Conservation (phyloP, 768 basidiomycete species). For the Suillus sp. region DNA sequence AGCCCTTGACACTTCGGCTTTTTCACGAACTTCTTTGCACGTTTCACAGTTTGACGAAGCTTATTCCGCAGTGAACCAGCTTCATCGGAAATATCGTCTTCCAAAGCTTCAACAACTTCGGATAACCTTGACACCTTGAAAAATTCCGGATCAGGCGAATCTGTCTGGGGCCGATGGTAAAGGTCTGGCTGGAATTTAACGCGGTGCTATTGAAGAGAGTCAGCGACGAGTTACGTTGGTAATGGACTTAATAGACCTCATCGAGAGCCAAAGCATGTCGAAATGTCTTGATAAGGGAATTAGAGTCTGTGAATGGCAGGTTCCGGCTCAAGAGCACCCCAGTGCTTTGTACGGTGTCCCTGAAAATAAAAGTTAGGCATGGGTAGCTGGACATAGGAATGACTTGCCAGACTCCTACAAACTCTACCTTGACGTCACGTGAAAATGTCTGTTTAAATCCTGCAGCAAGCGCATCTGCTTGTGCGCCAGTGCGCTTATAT, state of each 20-base stretch:
- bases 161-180: conserved; percentile 48
- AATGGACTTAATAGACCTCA: conserved; percentile 47
- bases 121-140: conserved; percentile 15
- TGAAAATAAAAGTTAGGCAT: conserved; percentile 22
- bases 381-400: not conserved
- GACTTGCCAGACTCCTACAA: conserved; percentile 75
- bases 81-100: not conserved
- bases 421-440: conserved; percentile 67
- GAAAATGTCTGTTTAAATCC: conserved; percentile 79
- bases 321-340: conserved; percentile 60
- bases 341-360: conserved; percentile 83
- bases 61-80: conserved; percentile 1
- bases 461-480: conserved; percentile 48
- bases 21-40: conserved; percentile 1
- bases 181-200: conserved; percentile 64
- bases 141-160: conserved; percentile 32
- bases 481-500: conserved; percentile 55
- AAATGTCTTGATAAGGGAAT: conserved; percentile 66
- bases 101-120: not conserved
- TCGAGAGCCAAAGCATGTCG: conserved; percentile 79
- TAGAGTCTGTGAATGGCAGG: conserved; percentile 68
- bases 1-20: not conserved
- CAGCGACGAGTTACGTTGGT: conserved; percentile 8
- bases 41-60: conserved; percentile 2
- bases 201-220: conserved; percentile 49